Evolutionary conservation across 2,329 filamentous ascomycete species (phyloP).

Genomic region (Alternaria gansuensis): DNA sequence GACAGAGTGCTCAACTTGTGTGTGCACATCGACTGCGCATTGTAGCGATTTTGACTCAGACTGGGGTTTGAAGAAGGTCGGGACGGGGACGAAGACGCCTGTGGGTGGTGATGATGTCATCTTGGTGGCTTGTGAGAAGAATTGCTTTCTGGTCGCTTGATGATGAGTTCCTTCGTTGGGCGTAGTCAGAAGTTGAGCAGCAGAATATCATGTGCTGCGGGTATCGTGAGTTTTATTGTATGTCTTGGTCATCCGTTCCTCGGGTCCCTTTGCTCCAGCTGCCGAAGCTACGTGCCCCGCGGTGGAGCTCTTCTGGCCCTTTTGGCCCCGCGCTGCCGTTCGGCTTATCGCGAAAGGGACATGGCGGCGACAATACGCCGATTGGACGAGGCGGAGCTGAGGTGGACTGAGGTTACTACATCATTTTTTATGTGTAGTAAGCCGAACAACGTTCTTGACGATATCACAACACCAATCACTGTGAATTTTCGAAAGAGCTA

Average conservation of each 20-base stretch:
- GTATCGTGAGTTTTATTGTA: constrained; percentile 9
- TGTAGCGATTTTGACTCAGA: constrained; percentile 58
- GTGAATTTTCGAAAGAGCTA: not conserved
- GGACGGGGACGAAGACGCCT: constrained; percentile 58
- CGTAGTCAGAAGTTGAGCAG: not conserved
- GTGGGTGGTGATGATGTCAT: constrained; percentile 48
- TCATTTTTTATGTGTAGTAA: not conserved
- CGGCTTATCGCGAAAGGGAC: constrained; percentile 28
- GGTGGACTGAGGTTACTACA: not conserved
- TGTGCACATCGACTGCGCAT: constrained; percentile 65
- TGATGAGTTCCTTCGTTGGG: not conserved
- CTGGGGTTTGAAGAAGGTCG: constrained; percentile 69
- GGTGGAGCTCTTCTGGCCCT: constrained; percentile 25
- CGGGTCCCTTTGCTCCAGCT: constrained; percentile 37
- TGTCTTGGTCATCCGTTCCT: constrained; percentile 27
- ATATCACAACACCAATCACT: no score
- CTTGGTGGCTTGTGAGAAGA: constrained; percentile 21
- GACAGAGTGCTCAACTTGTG: constrained; percentile 67
- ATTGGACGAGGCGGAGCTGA: not conserved
- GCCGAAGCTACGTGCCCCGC: constrained; percentile 40
- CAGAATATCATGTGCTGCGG: not conserved
- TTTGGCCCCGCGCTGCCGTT: constrained; percentile 42
- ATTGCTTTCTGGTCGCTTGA: not conserved
- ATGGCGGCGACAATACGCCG: not conserved
- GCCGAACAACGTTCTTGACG: not conserved